Percentiles rank a stretch among this genome's conserved stretches.
These are phyloP conservation scores for Colletotrichum cuscutae DNA, from an alignment of 2,329 filamentous ascomycete species.

Conservation along the genomic window DNA sequence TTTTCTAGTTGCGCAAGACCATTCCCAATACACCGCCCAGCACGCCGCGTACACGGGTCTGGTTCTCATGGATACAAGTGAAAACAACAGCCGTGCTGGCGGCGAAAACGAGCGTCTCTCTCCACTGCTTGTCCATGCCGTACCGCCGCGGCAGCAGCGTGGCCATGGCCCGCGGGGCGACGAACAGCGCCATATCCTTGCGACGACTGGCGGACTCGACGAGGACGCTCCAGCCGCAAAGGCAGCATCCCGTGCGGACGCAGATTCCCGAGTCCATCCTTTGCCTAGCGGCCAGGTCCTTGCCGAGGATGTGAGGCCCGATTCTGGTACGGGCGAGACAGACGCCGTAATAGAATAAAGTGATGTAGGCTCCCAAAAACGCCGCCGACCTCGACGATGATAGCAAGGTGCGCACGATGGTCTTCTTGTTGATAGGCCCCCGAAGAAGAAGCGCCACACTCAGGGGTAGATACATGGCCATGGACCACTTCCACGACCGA, in stretches of 20 bases:
- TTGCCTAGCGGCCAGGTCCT: slow-evolving; percentile 57
- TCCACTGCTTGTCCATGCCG: slow-evolving; percentile 68
- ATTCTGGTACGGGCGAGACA: slow-evolving; percentile 80
- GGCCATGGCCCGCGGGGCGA: slow-evolving; percentile 80
- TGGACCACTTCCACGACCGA: slow-evolving; percentile 77
- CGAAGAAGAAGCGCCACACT: slow-evolving; percentile 73
- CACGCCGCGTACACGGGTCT: slow-evolving; percentile 72
- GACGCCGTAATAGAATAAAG: slow-evolving; percentile 86
- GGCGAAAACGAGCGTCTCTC: slow-evolving; percentile 74
- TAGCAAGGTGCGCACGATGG: slow-evolving; percentile 59
- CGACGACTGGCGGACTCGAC: slow-evolving; percentile 73
- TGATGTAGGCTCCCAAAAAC: slow-evolving; percentile 82
- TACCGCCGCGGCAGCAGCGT: slow-evolving; percentile 80
- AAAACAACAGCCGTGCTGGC: slow-evolving; percentile 77
- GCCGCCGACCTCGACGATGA: slow-evolving; percentile 77
- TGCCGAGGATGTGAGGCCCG: slow-evolving; percentile 75
- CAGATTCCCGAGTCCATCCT: slow-evolving; percentile 72
- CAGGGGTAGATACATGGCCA: slow-evolving; percentile 81
- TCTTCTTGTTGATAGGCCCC: slow-evolving; percentile 55
- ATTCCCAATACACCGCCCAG: slow-evolving; percentile 69
- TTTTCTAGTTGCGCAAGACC: slow-evolving; percentile 53
- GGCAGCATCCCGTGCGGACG: slow-evolving; percentile 75
- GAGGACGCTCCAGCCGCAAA: slow-evolving; percentile 86
- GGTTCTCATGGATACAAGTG: slow-evolving; percentile 72
- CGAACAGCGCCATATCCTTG: slow-evolving; percentile 83